These are phyloP conservation scores for Ascochyta pisi DNA, from an alignment of 2,329 filamentous ascomycete genomes.

Conservation along the genomic window DNA sequence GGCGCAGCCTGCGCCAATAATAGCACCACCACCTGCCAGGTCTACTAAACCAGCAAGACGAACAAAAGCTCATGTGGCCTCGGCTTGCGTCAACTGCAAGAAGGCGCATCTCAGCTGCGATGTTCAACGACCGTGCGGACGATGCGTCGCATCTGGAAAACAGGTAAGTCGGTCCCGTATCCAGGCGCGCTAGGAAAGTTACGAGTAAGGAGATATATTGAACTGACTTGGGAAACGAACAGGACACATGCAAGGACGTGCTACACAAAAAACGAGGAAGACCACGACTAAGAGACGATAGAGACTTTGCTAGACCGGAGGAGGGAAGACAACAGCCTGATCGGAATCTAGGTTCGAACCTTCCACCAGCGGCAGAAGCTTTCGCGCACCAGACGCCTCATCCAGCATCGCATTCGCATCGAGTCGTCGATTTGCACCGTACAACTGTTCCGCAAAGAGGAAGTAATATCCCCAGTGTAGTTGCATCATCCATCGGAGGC, in stretches of 20 bases:
- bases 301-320: constrained; percentile 42
- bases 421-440: constrained; percentile 33
- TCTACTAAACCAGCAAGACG: constrained; percentile 47
- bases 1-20: constrained; percentile 41
- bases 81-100: constrained; percentile 85
- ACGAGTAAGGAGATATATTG: constrained; percentile 2
- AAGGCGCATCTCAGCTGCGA: constrained; percentile 75
- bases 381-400: constrained; percentile 33
- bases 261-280: constrained; percentile 86
- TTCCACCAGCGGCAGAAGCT: constrained; percentile 26
- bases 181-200: constrained; percentile 11
- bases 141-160: constrained; percentile 79
- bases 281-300: constrained; percentile 73
- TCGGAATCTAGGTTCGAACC: constrained; percentile 33
- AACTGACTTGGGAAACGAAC: constrained; percentile 25
- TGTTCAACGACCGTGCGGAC: constrained; percentile 76
- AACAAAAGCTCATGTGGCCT: constrained; percentile 82
- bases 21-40: constrained; percentile 40
- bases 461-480: constrained; percentile 24
- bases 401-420: constrained; percentile 28
- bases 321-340: constrained; percentile 37
- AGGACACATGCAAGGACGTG: constrained; percentile 82
- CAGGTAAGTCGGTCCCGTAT: constrained; percentile 52
- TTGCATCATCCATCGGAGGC: constrained; percentile 23
- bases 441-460: constrained; percentile 27